Conservation (phyloP, 2,329 filamentous ascomycete genomes). For the Claviceps sp. region DNA sequence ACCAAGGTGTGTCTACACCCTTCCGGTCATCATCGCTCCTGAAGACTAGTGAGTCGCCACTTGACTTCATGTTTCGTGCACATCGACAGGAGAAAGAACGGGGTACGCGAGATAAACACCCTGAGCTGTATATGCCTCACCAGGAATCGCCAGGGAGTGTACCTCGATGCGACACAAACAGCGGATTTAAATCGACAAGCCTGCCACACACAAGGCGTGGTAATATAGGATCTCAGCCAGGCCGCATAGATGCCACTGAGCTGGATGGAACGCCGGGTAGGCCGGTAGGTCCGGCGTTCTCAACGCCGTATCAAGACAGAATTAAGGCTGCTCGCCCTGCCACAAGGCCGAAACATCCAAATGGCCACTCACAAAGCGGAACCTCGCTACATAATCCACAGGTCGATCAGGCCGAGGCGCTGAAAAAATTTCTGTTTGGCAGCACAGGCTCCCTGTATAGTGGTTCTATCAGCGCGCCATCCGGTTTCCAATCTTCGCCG, state of each 20-base stretch:
- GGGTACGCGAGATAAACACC: conserved; percentile 27
- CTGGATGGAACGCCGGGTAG: conserved; percentile 45
- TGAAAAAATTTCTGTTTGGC: conserved; percentile 44
- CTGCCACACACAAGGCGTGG: conserved; percentile 15
- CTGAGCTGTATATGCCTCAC: conserved; percentile 17
- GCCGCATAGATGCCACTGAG: conserved; percentile 31
- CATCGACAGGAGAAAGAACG: conserved; percentile 65
- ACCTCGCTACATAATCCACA: not conserved
- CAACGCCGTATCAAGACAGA: conserved; percentile 50
- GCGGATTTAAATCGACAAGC: conserved; percentile 11
- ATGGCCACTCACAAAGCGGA: not conserved
- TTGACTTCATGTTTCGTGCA: conserved; percentile 84
- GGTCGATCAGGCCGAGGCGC: conserved; percentile 29
- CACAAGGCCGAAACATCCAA: conserved; percentile 9
- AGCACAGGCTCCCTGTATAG: conserved; percentile 14
- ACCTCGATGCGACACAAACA: conserved; percentile 9
- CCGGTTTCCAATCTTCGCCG: not conserved
- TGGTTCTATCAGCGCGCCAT: not conserved
- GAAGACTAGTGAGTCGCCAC: conserved; percentile 50
- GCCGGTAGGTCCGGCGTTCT: conserved; percentile 52
- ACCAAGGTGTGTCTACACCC: conserved; percentile 35
- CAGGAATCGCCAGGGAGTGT: not conserved
- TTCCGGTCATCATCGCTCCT: conserved; percentile 22
- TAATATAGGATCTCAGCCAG: conserved; percentile 10
- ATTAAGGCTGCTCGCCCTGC: conserved; percentile 39